Conservation (phyloP, 2,329 filamentous ascomycete species). For the Fusarium fracticaudum region DNA sequence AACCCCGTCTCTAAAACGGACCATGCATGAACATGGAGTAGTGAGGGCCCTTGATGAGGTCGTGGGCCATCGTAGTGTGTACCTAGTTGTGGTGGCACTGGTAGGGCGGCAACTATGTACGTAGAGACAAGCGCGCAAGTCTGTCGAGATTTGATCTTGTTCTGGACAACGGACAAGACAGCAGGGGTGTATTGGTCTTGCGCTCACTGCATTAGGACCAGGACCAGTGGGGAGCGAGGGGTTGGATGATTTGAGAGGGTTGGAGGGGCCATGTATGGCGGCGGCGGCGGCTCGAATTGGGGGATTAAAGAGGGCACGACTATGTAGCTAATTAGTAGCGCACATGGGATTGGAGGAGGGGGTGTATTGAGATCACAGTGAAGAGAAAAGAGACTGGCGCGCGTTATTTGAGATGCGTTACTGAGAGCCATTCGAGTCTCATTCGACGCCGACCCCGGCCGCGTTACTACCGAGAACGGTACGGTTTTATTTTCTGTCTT, state of each 20-base stretch:
- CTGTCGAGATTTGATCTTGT: constrained; percentile 45
- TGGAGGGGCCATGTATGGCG: constrained; percentile 42
- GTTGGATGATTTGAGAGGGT: constrained; percentile 42
- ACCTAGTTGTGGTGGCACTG: constrained; percentile 41
- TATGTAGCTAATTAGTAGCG: constrained; percentile 40
- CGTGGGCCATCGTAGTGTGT: constrained; percentile 36
- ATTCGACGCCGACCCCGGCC: constrained; percentile 42
- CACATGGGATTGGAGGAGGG: constrained; percentile 39
- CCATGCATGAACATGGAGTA: constrained; percentile 53
- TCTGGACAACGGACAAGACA: constrained; percentile 43
- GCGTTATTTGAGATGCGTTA: constrained; percentile 36
- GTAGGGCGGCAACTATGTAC: constrained; percentile 40
- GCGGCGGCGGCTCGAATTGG: constrained; percentile 46
- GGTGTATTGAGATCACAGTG: constrained; percentile 35
- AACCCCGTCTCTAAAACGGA: constrained; percentile 41
- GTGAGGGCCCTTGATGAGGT: constrained; percentile 46
- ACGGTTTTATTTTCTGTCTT: constrained; percentile 27
- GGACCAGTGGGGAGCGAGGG: constrained; percentile 45
- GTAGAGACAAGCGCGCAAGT: constrained; percentile 43
- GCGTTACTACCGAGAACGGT: constrained; percentile 34
- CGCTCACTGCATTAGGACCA: constrained; percentile 43
- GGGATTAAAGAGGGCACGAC: constrained; percentile 41
- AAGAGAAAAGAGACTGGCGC: constrained; percentile 38
- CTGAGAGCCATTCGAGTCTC: constrained; percentile 35
- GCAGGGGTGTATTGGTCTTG: constrained; percentile 44